Base-by-base conservation (phyloP, 2,329 filamentous ascomycete genomes). In the Colletotrichum horii region DNA sequence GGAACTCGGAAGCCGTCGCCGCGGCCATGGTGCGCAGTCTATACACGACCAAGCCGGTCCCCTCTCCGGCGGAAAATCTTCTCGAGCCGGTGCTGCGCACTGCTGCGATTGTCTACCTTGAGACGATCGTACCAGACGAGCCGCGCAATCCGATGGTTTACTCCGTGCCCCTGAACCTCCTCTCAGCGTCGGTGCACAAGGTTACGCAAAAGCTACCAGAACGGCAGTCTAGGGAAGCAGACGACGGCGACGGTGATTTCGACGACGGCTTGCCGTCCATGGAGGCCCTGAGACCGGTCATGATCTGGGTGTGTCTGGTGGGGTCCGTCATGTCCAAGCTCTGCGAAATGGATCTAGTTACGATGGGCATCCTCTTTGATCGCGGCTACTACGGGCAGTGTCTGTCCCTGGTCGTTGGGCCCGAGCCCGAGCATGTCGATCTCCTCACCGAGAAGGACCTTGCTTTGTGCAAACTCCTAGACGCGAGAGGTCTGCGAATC, bases 61-160 rank as follows among this genome's bases (percentile, higher is more conserved):
- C 75, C 6, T 32, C 71, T 3, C 55, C 30, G 2, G 38, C 66
- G 12, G 58, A 58, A 52, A 78, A 78, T 34, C 60, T 73, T 2
- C 77, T 83, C 16, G 80, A 83, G 56, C 78, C 80, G 1, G 78
- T 81, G 12, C 73, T 84, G 55, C 80, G 83, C 19, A 78, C 82
- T 19, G 78, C 78, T 34, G 79, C 77, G 12, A 77, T 84, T 24
- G 78, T 84, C 4, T 83, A 80, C 70, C 77, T 84, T 28, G 83
- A 83, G 61, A 80, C 83, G 52, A 78, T 82, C 12, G 76, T 84
- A 2, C 82, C 83, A 2, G 81, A 83, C 66, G 82, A 79, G 66
- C 82, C 81, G 19, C 78, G 79, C 66, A 83, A 82, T 58, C 62
- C 83, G 1, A 81, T 82, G 71, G 81, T 80, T 26, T 83, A 82